Conservation (phyloP, 1,139 yeast species). For the Pichia cactophila region DNA sequence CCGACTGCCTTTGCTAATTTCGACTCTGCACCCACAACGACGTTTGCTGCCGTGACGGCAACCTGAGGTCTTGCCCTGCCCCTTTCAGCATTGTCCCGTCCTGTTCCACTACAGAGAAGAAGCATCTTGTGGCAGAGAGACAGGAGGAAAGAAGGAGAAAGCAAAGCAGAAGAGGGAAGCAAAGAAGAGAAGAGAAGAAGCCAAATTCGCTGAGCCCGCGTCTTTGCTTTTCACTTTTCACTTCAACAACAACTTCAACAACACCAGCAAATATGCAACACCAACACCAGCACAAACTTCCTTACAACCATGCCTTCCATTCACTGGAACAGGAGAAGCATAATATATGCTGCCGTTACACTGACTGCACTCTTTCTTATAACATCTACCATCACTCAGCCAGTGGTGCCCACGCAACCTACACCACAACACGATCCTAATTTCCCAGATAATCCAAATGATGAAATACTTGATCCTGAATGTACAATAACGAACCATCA, state of each 20-base stretch:
- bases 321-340: neutral
- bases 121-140: neutral
- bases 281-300: neutral
- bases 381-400: neutral
- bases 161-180: neutral
- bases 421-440: neutral
- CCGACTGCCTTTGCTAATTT: neutral
- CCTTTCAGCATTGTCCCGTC: neutral
- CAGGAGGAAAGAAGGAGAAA: neutral
- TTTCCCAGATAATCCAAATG: neutral
- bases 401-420: neutral
- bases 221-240: too few relatives aligned
- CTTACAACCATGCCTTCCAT: neutral
- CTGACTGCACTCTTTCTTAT: neutral
- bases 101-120: neutral
- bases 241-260: neutral
- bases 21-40: neutral
- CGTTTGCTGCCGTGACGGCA: neutral
- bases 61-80: neutral
- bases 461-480: neutral
- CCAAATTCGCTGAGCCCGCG: neutral
- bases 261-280: neutral
- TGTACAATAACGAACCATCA: conserved; percentile 50
- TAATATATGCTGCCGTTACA: neutral
- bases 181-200: neutral